phyloP scores from a whole-genome alignment of 2,329 filamentous ascomycete genomes.

The Diaporthe citri region DNA sequence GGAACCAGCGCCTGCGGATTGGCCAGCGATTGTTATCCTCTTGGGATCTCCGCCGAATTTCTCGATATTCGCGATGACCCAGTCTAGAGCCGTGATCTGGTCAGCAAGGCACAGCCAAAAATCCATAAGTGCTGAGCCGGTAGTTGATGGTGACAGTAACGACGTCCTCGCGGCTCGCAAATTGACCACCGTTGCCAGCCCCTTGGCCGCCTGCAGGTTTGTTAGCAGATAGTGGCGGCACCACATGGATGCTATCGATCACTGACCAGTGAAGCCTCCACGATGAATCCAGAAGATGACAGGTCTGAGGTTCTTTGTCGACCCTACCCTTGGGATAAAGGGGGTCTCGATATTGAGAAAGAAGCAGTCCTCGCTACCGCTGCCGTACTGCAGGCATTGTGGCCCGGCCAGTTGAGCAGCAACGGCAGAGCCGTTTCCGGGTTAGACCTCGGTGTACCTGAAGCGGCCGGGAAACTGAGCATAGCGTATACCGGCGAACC shows the following conservation, averaged over 20 bases:
- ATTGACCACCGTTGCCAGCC: conserved; percentile 12
- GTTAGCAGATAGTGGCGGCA: neutral
- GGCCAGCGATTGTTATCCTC: neutral
- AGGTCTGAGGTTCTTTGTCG: conserved; percentile 4
- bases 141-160: conserved; percentile 8
- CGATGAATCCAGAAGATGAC: conserved; percentile 14
- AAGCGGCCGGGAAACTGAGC: neutral
- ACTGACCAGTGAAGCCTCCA: neutral
- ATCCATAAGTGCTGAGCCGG: conserved; percentile 1
- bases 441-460: neutral
- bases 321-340: neutral
- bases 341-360: conserved; percentile 20
- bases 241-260: neutral
- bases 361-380: conserved; percentile 10
- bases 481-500: neutral
- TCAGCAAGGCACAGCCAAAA: conserved; percentile 12
- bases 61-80: neutral
- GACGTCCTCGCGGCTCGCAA: conserved; percentile 2
- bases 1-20: conserved; percentile 16
- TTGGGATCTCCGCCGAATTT: neutral
- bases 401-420: conserved; percentile 13
- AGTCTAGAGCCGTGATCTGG: conserved; percentile 16
- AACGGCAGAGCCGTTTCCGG: neutral
- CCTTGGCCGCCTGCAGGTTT: conserved; percentile 1
- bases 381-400: conserved; percentile 14